These are phyloP conservation scores for Orobanche coerulescens DNA, from an alignment of 257 asterid species.

Conservation along the genomic window DNA sequence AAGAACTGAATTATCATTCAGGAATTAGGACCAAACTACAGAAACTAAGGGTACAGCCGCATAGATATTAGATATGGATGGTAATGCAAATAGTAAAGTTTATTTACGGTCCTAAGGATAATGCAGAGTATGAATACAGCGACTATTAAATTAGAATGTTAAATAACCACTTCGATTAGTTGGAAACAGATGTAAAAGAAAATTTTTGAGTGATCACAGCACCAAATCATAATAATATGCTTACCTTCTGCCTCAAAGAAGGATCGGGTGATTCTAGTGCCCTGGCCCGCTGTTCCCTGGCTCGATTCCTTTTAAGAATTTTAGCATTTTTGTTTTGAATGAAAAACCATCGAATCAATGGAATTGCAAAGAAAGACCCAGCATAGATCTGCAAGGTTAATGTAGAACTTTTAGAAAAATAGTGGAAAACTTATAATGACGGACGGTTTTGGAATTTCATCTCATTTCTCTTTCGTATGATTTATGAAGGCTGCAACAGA, in stretches of 20 bases:
- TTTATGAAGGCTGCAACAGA: neutral
- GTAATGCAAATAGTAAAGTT: too few relatives aligned
- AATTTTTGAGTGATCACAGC: neutral
- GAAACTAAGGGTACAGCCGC: neutral
- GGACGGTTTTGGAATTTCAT: too few relatives aligned
- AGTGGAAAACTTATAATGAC: too few relatives aligned
- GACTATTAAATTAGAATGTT: too few relatives aligned
- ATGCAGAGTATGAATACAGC: too few relatives aligned
- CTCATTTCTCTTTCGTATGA: too few relatives aligned
- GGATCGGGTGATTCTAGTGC: slow-evolving; percentile 75
- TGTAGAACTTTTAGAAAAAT: slow-evolving; percentile 1
- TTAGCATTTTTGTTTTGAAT: slow-evolving; percentile 54
- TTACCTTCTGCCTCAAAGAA: slow-evolving; percentile 80
- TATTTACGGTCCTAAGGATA: too few relatives aligned
- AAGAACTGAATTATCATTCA: too few relatives aligned
- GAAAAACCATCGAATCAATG: slow-evolving; percentile 69
- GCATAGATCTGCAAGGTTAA: slow-evolving; percentile 72
- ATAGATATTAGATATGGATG: neutral
- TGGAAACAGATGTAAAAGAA: neutral
- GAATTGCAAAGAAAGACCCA: slow-evolving; percentile 92
- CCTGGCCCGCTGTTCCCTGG: slow-evolving; percentile 54
- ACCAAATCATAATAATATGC: neutral
- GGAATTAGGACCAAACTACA: neutral
- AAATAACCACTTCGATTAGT: neutral
- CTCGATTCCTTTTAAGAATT: slow-evolving; percentile 58